Conservation (phyloP, 129 eudicot genomes). For the Centrapalus pauciflorus region DNA sequence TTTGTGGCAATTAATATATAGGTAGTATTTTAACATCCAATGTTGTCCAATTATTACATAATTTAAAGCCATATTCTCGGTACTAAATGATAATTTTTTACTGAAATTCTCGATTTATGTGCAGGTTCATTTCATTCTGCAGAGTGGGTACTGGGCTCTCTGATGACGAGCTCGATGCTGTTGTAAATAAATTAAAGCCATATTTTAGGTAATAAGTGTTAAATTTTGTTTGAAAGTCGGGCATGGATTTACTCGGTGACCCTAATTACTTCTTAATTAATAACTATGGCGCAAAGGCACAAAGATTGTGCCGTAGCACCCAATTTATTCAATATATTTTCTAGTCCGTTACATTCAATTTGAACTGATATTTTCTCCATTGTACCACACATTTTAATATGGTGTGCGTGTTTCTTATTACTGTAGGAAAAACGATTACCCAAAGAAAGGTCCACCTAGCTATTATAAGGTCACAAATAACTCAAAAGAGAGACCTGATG, state of each 20-base stretch:
- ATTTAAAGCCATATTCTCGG: neutral
- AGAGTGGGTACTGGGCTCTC: constrained; percentile 98
- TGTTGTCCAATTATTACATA: neutral
- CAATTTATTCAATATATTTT: neutral
- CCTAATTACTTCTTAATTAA: neutral
- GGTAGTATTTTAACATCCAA: neutral
- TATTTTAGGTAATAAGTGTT: constrained; percentile 56
- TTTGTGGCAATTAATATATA: neutral
- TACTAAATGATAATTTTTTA: too few relatives aligned
- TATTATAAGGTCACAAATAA: constrained; percentile 90
- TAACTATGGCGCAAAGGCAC: neutral
- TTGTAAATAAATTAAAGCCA: constrained; percentile 83
- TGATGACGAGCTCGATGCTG: constrained; percentile 86
- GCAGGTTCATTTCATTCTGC: constrained; percentile 96
- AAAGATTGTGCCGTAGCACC: neutral
- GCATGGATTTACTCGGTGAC: neutral
- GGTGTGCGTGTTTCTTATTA: neutral
- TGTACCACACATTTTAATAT: neutral
- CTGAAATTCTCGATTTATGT: constrained; percentile 17
- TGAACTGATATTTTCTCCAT: too few relatives aligned
- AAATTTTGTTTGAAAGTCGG: neutral
- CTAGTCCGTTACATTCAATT: neutral
- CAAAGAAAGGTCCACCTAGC: constrained; percentile 79
- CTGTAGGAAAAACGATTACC: constrained; percentile 81
- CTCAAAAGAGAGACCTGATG: constrained; percentile 99